Conservation (phyloP, 352 stramenopile genomes). For the Globisporangium spiculum region DNA sequence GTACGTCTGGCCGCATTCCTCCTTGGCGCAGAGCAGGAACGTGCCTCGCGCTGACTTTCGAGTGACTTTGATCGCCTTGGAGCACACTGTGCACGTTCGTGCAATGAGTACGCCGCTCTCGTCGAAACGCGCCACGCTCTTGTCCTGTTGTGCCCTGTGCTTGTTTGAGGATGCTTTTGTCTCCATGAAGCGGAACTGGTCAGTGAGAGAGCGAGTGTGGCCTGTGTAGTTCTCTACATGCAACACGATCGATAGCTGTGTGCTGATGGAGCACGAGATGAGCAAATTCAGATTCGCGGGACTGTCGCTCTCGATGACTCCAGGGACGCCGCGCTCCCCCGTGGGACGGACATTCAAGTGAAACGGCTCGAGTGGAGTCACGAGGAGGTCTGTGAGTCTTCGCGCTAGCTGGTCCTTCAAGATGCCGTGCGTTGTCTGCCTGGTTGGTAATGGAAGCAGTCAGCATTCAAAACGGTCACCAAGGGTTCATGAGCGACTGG, state of each 20-base stretch:
- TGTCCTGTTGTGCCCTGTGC: constrained; percentile 16
- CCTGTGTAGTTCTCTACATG: constrained; percentile 62
- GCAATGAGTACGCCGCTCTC: constrained; percentile 47
- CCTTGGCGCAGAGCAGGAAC: constrained; percentile 43
- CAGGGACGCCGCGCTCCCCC: constrained; percentile 38
- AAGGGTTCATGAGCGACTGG: too few species aligned
- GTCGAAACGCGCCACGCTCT: constrained; percentile 53
- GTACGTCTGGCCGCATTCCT: constrained; percentile 57
- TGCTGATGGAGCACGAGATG: constrained; percentile 43
- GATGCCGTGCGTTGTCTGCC: constrained; percentile 59
- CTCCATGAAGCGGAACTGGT: constrained; percentile 37
- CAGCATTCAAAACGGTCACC: too few species aligned
- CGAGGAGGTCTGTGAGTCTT: constrained; percentile 49
- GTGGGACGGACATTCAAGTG: constrained; percentile 37
- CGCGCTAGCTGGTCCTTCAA: constrained; percentile 53
- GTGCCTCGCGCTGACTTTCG: constrained; percentile 18
- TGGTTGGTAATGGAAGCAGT: background rate
- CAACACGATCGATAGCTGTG: constrained; percentile 45
- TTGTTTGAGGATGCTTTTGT: constrained; percentile 14
- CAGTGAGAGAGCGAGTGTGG: constrained; percentile 27
- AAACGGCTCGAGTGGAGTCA: constrained; percentile 48
- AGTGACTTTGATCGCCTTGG: constrained; percentile 43
- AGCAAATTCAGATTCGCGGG: constrained; percentile 58
- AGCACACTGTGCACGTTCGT: constrained; percentile 49
- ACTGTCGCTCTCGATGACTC: constrained; percentile 48